Percentiles rank a stretch among this genome's conserved stretches.
These are phyloP conservation scores for Batkoa obscura DNA, from an alignment of 371 early-diverging fungal species.

Conservation along the genomic window DNA sequence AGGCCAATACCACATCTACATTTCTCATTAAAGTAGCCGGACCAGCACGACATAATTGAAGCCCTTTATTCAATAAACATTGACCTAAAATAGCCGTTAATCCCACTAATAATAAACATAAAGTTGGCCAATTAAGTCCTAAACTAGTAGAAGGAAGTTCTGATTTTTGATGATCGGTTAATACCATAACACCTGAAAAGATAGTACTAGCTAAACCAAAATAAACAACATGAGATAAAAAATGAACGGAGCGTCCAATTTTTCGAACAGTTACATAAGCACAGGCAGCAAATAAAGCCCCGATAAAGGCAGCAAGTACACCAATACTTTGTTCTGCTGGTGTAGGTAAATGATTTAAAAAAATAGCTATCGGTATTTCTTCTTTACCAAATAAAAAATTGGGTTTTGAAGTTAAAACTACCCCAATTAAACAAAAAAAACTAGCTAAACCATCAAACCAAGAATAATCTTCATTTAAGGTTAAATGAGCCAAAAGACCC, in stretches of 20 bases:
- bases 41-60: constrained; percentile 57
- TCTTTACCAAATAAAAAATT: constrained; percentile 25
- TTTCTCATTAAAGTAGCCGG: constrained; percentile 62
- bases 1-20: constrained; percentile 63
- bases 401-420: constrained; percentile 44
- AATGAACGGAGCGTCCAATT: constrained; percentile 38
- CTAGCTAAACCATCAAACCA: constrained; percentile 30
- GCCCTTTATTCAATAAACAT: constrained; percentile 44
- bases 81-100: constrained; percentile 48
- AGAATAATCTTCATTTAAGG: constrained; percentile 45
- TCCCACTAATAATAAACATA: background rate
- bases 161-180: background rate
- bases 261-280: constrained; percentile 55
- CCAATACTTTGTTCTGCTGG: background rate
- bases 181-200: constrained; percentile 13
- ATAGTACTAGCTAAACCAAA: constrained; percentile 37
- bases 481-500: constrained; percentile 34
- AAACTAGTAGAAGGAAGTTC: background rate
- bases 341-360: background rate
- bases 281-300: constrained; percentile 15
- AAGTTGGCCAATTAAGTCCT: background rate
- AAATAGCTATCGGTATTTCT: background rate
- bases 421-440: constrained; percentile 34
- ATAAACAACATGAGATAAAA: constrained; percentile 53
- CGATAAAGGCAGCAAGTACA: background rate